These are phyloP conservation scores for Metschnikowia cerradonensis DNA, from an alignment of 805 yeast genomes.

Conservation along the genomic window DNA sequence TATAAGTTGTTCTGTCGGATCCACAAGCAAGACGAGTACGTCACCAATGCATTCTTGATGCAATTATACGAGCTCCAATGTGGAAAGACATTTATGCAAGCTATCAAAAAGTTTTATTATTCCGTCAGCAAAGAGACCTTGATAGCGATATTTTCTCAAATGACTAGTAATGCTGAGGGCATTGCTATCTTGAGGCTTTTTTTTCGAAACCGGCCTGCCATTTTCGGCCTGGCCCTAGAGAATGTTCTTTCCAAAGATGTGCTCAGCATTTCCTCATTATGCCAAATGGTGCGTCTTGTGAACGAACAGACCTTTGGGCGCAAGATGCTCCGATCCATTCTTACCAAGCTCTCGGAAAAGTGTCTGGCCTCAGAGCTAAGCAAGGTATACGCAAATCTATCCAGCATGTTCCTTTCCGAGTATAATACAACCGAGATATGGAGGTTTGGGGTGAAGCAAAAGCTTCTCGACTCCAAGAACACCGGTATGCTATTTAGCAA, in stretches of 20 bases:
- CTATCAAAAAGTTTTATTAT: background rate
- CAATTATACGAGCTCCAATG: background rate
- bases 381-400: background rate
- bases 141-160: background rate
- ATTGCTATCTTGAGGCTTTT: background rate
- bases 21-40: background rate
- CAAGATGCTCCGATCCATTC: background rate
- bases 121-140: background rate
- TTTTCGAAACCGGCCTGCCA: background rate
- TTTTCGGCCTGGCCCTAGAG: background rate
- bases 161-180: background rate
- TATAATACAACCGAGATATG: conserved; percentile 13
- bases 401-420: conserved; percentile 6
- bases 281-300: background rate
- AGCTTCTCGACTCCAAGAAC: conserved; percentile 8
- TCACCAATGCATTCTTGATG: background rate
- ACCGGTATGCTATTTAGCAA: conserved; percentile 12
- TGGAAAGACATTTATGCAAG: background rate
- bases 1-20: background rate
- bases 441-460: conserved; percentile 13
- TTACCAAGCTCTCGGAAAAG: background rate
- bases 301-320: background rate
- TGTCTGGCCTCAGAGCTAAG: background rate
- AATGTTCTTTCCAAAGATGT: background rate
- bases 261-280: background rate